Conservation (phyloP, 768 basidiomycete species). For the Suillus luteus region DNA sequence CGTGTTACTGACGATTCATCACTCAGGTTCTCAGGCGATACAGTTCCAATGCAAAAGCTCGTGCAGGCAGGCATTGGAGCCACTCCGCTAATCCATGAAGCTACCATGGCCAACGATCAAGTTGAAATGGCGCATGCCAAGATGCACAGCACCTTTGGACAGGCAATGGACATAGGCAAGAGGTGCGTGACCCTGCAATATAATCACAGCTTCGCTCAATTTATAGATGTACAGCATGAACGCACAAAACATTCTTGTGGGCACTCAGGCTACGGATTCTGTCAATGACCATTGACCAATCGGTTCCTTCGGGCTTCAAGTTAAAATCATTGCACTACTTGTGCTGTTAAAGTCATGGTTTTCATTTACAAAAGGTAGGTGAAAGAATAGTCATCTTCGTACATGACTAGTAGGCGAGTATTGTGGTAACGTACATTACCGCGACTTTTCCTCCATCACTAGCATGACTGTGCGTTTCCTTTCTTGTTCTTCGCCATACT, state of each 20-base stretch:
- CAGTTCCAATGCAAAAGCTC: constrained; percentile 70
- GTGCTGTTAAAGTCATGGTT: no score
- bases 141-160: constrained; percentile 87
- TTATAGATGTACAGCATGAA: constrained; percentile 61
- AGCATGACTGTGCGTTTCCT: no score
- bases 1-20: constrained; percentile 2
- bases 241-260: constrained; percentile 69
- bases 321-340: no score
- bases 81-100: constrained; percentile 91
- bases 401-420: no score
- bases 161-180: constrained; percentile 79
- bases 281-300: no score
- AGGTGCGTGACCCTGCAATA: constrained; percentile 45
- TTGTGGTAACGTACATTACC: no score
- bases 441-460: no score
- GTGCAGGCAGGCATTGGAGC: constrained; percentile 63
- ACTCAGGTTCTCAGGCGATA: constrained; percentile 91
- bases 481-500: no score
- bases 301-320: no score
- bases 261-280: no score
- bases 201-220: not conserved
- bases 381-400: no score
- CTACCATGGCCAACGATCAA: constrained; percentile 88
- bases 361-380: no score
- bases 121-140: constrained; percentile 70